Base-by-base conservation (phyloP, 2,329 filamentous ascomycete species). In the Magnaporthiopsis incrustans region DNA sequence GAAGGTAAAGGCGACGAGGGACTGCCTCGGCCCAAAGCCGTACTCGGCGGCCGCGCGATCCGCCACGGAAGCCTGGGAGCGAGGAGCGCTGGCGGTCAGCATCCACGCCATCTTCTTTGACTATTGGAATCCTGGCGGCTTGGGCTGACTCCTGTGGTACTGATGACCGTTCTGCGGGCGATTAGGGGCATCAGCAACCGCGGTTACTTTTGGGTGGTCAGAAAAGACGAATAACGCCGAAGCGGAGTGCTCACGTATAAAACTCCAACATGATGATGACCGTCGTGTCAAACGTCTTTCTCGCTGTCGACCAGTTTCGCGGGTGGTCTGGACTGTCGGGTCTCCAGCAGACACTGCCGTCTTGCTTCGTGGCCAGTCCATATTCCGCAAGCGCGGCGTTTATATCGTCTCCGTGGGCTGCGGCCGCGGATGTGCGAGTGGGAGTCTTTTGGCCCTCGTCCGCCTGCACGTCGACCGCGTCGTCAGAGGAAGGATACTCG, bases 1-100 rank as follows among this genome's bases (percentile, higher is more conserved):
- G 35, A 70, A 69, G 2, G 67, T 69, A 58, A 73, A 72, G 30
- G 68, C 69, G 27, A 71, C 59, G n/a, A 73, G 61, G 12, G 68
- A 65, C 27, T 63, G 62, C 2, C 66, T 60, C 61, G 64, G 26
- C 38, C 63, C 64, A 61, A 70, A n/a, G n/a, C 66, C 50, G 61
- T 66, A 67, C 26, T 68, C 58, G 35, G 60, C 44, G 6, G 64
- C 64, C 50, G 67, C 67, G 25, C 66, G 59, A 59, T 68, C 64
- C 26, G 69, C 67, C 26, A 68, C 66, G 30, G 65, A 63, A 25
- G 66, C 65, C 66, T 69, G 12, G 38, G 15, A 44, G 38, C 15
- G 7, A 22, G 15, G 15, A 22, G 15, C 11, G 59, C 61, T 14
- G 22, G 25, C 12, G 25, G 27, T 61, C 26, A 25, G 38, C 12